Evolutionary conservation across 495 filamentous ascomycete species (phyloP).

Genomic region (Penicillium bovifimosum): DNA sequence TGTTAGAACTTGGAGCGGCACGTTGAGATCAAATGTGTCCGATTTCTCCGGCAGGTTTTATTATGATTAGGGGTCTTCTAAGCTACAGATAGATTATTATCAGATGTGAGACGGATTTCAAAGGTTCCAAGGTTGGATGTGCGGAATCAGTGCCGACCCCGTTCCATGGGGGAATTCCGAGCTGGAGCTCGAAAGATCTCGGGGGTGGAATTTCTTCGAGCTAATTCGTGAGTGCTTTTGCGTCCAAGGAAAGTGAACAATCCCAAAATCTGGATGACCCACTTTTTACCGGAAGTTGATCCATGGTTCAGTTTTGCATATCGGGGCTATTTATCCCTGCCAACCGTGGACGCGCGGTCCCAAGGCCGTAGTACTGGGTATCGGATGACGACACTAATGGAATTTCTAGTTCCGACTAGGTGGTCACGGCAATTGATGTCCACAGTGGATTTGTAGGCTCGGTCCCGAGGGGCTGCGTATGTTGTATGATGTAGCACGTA

Average conservation of each 20-base stretch:
- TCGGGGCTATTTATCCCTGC: slow-evolving; percentile 13
- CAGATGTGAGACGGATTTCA: neutral
- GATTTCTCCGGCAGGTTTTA: neutral
- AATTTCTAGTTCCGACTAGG: neutral
- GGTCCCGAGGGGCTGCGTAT: neutral
- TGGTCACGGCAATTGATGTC: slow-evolving; percentile 1
- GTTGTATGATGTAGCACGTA: neutral
- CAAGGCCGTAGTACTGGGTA: slow-evolving; percentile 16
- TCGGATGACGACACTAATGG: slow-evolving; percentile 19
- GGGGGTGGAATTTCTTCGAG: neutral
- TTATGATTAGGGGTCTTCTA: neutral
- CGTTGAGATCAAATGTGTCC: neutral
- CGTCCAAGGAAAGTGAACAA: neutral
- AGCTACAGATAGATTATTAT: neutral
- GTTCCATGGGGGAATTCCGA: neutral
- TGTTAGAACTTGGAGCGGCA: neutral
- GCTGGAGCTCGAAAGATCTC: neutral
- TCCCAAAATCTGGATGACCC: neutral
- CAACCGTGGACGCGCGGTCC: slow-evolving; percentile 17
- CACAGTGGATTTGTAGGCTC: neutral
- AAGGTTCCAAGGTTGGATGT: too few species aligned
- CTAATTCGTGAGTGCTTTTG: neutral
- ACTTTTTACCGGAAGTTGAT: neutral
- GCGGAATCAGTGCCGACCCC: neutral
- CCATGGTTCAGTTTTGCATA: slow-evolving; percentile 13